phyloP scores from a whole-genome alignment of 306 rosid species.

The Vigna hirtella region DNA sequence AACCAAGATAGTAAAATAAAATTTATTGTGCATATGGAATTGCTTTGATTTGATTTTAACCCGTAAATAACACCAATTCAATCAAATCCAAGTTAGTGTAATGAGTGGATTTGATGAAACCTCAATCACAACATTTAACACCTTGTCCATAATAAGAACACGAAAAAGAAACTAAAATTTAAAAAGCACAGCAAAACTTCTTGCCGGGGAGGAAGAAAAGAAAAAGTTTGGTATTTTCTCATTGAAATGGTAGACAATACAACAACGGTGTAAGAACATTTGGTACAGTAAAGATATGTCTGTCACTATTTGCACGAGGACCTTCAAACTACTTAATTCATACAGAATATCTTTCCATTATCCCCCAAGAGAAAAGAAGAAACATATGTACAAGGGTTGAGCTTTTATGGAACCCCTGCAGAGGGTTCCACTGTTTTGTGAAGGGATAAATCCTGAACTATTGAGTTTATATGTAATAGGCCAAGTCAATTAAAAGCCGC shows the following conservation, averaged over 20 bases:
- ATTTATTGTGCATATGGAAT: no score
- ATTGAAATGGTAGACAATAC: neutral
- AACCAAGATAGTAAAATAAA: no score
- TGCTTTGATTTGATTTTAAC: no score
- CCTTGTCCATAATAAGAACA: no score
- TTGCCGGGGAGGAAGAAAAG: neutral
- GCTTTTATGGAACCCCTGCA: neutral
- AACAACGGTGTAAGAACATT: neutral
- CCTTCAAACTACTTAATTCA: neutral
- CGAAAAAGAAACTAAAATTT: neutral
- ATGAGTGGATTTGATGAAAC: no score
- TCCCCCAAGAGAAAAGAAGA: slow-evolving; percentile 29
- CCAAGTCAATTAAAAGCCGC: neutral
- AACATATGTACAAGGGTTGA: slow-evolving; percentile 37
- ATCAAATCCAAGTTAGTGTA: no score
- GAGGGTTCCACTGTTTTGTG: neutral
- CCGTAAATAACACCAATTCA: no score
- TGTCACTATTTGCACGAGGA: neutral
- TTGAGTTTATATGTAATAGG: neutral
- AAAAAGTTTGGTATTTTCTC: neutral
- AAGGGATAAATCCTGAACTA: neutral
- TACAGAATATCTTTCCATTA: slow-evolving; percentile 21
- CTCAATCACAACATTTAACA: no score
- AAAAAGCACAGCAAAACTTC: neutral
- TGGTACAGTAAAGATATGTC: neutral